Evolutionary conservation across 2,329 filamentous ascomycete genomes (phyloP).

Genomic region (Fusarium musae): DNA sequence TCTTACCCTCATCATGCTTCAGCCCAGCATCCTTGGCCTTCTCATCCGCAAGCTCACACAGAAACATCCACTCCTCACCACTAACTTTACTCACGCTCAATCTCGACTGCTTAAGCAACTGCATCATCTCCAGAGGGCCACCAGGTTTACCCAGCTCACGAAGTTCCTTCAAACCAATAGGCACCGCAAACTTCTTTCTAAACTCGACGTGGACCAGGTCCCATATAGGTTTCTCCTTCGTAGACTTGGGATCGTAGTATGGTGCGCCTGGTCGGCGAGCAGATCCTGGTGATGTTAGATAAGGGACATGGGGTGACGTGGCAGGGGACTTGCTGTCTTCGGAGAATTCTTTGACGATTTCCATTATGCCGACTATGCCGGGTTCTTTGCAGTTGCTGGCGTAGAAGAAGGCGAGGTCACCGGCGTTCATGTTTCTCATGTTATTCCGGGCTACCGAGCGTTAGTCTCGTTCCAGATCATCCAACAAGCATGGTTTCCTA

Average conservation of each 20-base stretch:
- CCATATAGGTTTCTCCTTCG: conserved; percentile 70
- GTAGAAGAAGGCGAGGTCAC: conserved; percentile 96
- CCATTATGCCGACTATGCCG: conserved; percentile 88
- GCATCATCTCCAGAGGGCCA: conserved; percentile 76
- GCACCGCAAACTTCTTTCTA: conserved; percentile 79
- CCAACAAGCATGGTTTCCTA: conserved; percentile 8
- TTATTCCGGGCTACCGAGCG: conserved; percentile 77
- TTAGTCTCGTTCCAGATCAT: conserved; percentile 15
- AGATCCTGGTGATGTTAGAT: conserved; percentile 40
- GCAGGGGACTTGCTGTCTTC: conserved; percentile 71
- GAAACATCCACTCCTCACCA: conserved; percentile 71
- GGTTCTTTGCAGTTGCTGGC: conserved; percentile 93
- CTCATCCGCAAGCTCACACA: conserved; percentile 63
- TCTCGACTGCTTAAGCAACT: conserved; percentile 83
- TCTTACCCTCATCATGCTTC: conserved; percentile 44
- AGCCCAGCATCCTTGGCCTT: conserved; percentile 54
- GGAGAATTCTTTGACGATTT: conserved; percentile 85
- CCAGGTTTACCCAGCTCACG: conserved; percentile 69
- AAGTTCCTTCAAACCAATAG: conserved; percentile 77
- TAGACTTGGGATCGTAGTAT: conserved; percentile 86
- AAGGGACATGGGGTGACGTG: too few relatives aligned
- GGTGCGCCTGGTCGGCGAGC: conserved; percentile 57
- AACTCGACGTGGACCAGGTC: conserved; percentile 90
- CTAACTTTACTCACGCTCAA: conserved; percentile 82
- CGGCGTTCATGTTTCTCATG: conserved; percentile 88